Conservation (phyloP, 2,329 filamentous ascomycete genomes). For the Ceratocystiopsis brevicomis region DNA sequence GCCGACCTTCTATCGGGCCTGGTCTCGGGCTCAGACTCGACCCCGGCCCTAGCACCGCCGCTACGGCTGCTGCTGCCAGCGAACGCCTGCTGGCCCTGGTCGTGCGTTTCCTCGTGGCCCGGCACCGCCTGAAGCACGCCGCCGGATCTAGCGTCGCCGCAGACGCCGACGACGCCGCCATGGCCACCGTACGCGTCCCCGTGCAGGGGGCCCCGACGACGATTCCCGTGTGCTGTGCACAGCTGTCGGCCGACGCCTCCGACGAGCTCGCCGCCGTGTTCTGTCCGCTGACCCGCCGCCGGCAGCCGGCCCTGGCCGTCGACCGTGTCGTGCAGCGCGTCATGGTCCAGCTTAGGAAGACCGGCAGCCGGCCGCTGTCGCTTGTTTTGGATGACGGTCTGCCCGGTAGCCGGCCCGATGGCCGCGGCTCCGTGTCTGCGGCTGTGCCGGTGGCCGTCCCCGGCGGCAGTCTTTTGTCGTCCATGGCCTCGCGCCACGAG, state of each 20-base stretch:
- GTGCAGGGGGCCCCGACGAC: slow-evolving; percentile 6
- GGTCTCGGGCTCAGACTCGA: slow-evolving; percentile 18
- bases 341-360: slow-evolving; percentile 15
- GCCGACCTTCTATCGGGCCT: slow-evolving; percentile 16
- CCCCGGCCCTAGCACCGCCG: background rate
- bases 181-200: slow-evolving; percentile 5
- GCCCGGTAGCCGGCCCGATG: too few relatives aligned
- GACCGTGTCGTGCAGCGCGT: slow-evolving; percentile 28
- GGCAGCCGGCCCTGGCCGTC: slow-evolving; percentile 20
- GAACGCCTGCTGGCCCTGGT: slow-evolving; percentile 16
- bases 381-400: too few relatives aligned
- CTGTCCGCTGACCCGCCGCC: slow-evolving; percentile 27
- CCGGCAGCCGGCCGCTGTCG: background rate
- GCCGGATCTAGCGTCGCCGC: slow-evolving; percentile 17
- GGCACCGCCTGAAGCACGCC: slow-evolving; percentile 28
- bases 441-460: background rate
- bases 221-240: slow-evolving; percentile 27
- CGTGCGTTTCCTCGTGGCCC: slow-evolving; percentile 23
- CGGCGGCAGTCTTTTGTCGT: background rate
- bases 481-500: background rate
- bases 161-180: slow-evolving; percentile 16
- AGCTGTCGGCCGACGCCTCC: slow-evolving; percentile 26
- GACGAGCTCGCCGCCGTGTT: slow-evolving; percentile 29
- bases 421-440: too few relatives aligned
- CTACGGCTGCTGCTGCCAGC: too few relatives aligned